Conservation (phyloP, 805 yeast genomes). For the Spencermartinsiella europaea region DNA sequence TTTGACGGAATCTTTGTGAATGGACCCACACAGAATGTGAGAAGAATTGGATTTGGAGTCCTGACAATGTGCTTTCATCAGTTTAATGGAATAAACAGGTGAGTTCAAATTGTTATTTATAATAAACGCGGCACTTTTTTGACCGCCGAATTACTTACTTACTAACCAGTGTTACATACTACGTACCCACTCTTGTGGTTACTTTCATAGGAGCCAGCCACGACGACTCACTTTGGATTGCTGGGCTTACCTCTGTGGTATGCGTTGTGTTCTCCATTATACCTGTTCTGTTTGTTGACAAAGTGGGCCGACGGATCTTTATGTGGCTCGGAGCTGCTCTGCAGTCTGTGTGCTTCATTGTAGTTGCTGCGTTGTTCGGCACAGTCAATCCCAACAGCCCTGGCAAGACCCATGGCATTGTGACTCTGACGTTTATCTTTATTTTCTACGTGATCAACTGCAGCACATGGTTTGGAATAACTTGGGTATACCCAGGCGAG, state of each 20-base stretch:
- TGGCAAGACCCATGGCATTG: constrained; percentile 9
- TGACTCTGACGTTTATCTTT: constrained; percentile 37
- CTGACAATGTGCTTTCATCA: constrained; percentile 14
- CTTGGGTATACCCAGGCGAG: constrained; percentile 45
- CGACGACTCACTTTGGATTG: constrained; percentile 35
- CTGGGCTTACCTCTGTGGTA: constrained; percentile 75
- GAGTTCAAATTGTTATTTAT: constrained; percentile 25
- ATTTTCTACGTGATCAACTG: constrained; percentile 78
- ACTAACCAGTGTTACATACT: constrained; percentile 51
- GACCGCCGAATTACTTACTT: constrained; percentile 77
- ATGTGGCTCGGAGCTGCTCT: constrained; percentile 66
- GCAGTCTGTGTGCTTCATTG: constrained; percentile 55
- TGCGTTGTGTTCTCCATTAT: constrained; percentile 72
- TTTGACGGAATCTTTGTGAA: constrained; percentile 19
- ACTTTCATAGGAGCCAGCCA: constrained; percentile 34
- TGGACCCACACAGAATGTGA: constrained; percentile 38
- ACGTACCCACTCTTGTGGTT: constrained; percentile 43
- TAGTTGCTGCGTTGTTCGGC: constrained; percentile 49
- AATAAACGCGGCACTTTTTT: no score
- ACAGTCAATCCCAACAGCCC: constrained; percentile 9
- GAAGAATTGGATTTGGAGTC: constrained; percentile 14
- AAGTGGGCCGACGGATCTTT: constrained; percentile 69
- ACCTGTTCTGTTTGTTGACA: constrained; percentile 12
- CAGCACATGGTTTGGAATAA: constrained; percentile 21
- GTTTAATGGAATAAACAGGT: constrained; percentile 46